These are phyloP conservation scores for Penicillium polonicum DNA, from an alignment of 2,329 filamentous ascomycete species.

Conservation along the genomic window DNA sequence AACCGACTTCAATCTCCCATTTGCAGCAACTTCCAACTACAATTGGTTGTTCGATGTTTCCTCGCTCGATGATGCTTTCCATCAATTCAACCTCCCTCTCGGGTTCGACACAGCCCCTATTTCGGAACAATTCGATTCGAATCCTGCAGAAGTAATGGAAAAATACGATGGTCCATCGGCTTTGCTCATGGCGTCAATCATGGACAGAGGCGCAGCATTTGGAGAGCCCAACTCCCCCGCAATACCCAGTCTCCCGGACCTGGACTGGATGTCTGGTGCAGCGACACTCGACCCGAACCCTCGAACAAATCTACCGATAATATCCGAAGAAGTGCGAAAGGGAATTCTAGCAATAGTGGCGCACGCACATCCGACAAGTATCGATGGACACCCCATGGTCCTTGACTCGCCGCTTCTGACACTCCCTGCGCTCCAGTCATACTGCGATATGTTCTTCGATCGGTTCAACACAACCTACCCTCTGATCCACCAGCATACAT, in stretches of 20 bases:
- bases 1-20: slow-evolving; percentile 65
- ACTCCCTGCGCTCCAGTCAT: slow-evolving; percentile 53
- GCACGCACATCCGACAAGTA: slow-evolving; percentile 49
- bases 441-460: slow-evolving; percentile 60
- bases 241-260: slow-evolving; percentile 15
- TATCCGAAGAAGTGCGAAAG: slow-evolving; percentile 37
- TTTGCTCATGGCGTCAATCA: slow-evolving; percentile 26
- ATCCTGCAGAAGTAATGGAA: not conserved
- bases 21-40: slow-evolving; percentile 62
- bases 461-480: slow-evolving; percentile 62
- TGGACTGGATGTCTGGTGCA: slow-evolving; percentile 32
- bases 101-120: slow-evolving; percentile 26
- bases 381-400: slow-evolving; percentile 50
- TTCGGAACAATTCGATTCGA: slow-evolving; percentile 14
- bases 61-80: slow-evolving; percentile 39
- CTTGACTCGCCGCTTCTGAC: slow-evolving; percentile 54
- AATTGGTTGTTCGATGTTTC: slow-evolving; percentile 59
- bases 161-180: slow-evolving; percentile 26
- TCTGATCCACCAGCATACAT: slow-evolving; percentile 59
- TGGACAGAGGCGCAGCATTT: slow-evolving; percentile 14
- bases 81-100: slow-evolving; percentile 28
- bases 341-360: slow-evolving; percentile 53
- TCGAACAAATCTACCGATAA: slow-evolving; percentile 19
- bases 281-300: slow-evolving; percentile 11
- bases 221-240: not conserved